Evolutionary conservation across 257 asterid species (phyloP).

Genomic region (Osmanthus fragrans): DNA sequence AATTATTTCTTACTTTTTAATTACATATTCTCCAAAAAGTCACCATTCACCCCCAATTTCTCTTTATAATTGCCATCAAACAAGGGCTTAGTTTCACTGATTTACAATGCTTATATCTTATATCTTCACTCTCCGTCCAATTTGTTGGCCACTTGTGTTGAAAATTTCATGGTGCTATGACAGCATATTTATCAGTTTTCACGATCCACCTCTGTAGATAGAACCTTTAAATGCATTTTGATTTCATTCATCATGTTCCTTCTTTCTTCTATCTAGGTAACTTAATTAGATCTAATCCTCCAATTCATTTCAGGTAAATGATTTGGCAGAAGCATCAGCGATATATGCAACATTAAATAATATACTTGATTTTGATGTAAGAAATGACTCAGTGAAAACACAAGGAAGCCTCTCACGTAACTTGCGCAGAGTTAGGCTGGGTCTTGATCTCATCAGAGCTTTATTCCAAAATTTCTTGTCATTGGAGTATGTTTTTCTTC

Average conservation of each 20-base stretch:
- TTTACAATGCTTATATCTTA: not conserved
- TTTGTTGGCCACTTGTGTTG: not conserved
- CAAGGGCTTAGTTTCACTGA: not conserved
- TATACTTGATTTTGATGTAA: constrained; percentile 61
- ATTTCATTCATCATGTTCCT: not conserved
- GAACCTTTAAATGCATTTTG: too few relatives aligned
- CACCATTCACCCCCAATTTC: too few relatives aligned
- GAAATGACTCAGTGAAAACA: constrained; percentile 62
- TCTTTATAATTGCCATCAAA: too few relatives aligned
- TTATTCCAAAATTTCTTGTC: constrained; percentile 81
- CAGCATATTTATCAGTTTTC: not conserved
- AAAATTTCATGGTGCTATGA: not conserved
- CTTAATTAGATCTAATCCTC: not conserved
- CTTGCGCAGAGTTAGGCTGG: constrained; percentile 93
- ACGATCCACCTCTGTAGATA: too few relatives aligned
- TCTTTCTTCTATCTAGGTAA: not conserved
- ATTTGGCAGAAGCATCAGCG: constrained; percentile 69
- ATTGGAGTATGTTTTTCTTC: constrained; percentile 58
- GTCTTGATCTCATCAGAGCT: constrained; percentile 89
- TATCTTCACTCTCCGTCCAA: not conserved
- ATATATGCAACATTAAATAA: constrained; percentile 51
- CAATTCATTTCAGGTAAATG: constrained; percentile 55
- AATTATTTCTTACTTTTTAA: too few relatives aligned
- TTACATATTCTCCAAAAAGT: too few relatives aligned
- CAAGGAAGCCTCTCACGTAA: constrained; percentile 88